Conservation (phyloP, 768 basidiomycete genomes). For the Phylloporus scabripes region DNA sequence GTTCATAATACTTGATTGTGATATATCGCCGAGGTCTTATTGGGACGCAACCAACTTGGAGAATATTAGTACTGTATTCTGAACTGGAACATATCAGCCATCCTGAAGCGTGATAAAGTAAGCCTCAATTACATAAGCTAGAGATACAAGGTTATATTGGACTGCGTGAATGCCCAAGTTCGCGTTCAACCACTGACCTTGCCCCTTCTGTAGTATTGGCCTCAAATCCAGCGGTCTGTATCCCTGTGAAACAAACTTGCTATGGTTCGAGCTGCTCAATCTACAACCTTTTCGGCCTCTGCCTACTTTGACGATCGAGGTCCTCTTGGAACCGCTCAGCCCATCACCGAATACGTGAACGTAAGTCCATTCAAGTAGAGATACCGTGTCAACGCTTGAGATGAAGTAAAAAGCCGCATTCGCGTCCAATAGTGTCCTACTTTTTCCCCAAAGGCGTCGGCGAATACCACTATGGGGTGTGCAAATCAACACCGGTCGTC, state of each 20-base stretch:
- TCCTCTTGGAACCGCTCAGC: conserved; percentile 61
- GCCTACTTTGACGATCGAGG: conserved; percentile 78
- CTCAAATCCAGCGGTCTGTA: background rate
- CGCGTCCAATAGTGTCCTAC: conserved; percentile 85
- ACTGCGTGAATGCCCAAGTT: background rate
- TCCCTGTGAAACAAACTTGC: background rate
- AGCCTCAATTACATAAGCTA: too few species aligned
- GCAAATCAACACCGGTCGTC: conserved; percentile 18
- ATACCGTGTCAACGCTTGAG: conserved; percentile 10
- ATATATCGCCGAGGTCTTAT: too few species aligned
- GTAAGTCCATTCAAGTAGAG: conserved; percentile 38
- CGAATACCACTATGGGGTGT: conserved; percentile 92
- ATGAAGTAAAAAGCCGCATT: conserved; percentile 25
- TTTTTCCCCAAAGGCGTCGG: conserved; percentile 94
- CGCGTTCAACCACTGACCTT: background rate
- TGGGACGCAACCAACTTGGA: too few species aligned
- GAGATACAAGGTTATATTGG: too few species aligned
- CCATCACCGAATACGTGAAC: conserved; percentile 74
- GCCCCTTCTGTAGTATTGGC: background rate
- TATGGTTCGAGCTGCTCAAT: conserved; percentile 36
- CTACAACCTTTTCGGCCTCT: conserved; percentile 63
- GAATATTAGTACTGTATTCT: too few species aligned
- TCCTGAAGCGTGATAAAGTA: too few species aligned
- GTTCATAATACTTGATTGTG: too few species aligned
- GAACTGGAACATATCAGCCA: too few species aligned